These are phyloP conservation scores for Russula earlei DNA, from an alignment of 768 basidiomycete species.

Conservation along the genomic window DNA sequence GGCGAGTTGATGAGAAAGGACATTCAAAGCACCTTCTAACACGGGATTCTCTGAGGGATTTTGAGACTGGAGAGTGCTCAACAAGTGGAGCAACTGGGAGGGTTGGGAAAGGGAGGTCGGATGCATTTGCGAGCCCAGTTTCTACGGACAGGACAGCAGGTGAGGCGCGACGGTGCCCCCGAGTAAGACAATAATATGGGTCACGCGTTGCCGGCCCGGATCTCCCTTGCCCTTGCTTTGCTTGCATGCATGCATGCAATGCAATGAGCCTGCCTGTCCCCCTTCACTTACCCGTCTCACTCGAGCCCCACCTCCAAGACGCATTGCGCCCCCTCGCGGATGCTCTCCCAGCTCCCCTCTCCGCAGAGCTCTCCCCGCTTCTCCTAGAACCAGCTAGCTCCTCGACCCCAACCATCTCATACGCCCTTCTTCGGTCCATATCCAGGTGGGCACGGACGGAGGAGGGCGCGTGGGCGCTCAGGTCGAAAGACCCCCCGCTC, in stretches of 20 bases:
- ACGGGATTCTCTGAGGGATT: not conserved
- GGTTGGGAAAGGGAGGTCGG: not conserved
- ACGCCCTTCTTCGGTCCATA: constrained; percentile 45
- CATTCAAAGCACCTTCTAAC: not conserved
- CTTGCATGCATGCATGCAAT: no score
- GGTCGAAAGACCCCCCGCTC: constrained; percentile 36
- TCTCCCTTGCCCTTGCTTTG: no score
- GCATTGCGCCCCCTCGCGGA: constrained; percentile 36
- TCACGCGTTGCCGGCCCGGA: no score
- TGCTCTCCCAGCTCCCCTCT: constrained; percentile 38
- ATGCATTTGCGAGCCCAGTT: not conserved
- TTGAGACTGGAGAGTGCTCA: not conserved
- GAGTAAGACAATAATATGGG: not conserved
- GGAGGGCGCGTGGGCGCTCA: constrained; percentile 32
- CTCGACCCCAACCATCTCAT: constrained; percentile 40
- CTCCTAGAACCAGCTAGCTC: constrained; percentile 24
- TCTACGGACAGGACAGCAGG: not conserved
- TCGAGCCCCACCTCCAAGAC: constrained; percentile 54
- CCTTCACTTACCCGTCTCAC: constrained; percentile 48
- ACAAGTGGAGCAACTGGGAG: constrained; percentile 6
- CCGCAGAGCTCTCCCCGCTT: constrained; percentile 33
- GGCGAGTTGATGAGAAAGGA: constrained; percentile 8
- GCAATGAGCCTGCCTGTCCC: not conserved
- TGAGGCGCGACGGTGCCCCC: not conserved
- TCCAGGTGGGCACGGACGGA: constrained; percentile 62